phyloP scores from a whole-genome alignment of 306 rosid species.

The Cucumis cinereus region DNA sequence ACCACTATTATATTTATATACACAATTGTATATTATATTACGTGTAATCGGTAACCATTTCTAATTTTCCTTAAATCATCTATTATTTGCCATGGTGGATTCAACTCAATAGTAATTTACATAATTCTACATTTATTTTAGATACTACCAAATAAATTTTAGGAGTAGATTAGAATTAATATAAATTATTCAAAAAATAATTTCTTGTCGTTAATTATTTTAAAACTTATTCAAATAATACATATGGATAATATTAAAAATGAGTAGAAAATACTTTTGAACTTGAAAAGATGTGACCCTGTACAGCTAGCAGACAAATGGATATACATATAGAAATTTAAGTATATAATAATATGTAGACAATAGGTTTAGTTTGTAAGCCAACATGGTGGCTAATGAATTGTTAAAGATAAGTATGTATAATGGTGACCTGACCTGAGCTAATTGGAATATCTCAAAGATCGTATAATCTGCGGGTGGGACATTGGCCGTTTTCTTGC shows the following conservation, averaged over 20 bases:
- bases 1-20: too few species aligned
- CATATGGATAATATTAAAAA: not conserved
- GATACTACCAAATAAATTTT: not conserved
- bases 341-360: not conserved
- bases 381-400: not conserved
- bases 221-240: not conserved
- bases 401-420: not conserved
- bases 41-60: too few species aligned
- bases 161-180: not conserved
- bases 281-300: not conserved
- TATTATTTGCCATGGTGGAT: too few species aligned
- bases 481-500: slow-evolving; percentile 14
- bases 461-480: slow-evolving; percentile 35
- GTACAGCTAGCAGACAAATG: not conserved
- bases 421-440: not conserved
- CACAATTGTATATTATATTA: too few species aligned
- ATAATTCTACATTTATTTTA: too few species aligned
- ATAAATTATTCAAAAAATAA: not conserved
- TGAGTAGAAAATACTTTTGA: not conserved
- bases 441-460: slow-evolving; percentile 13
- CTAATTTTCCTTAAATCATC: too few species aligned
- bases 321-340: not conserved
- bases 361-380: not conserved
- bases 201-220: not conserved
- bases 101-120: too few species aligned